phyloP scores from a whole-genome alignment of 192 early-diverging fungal genomes.

The Rhizophagus prolifer region DNA sequence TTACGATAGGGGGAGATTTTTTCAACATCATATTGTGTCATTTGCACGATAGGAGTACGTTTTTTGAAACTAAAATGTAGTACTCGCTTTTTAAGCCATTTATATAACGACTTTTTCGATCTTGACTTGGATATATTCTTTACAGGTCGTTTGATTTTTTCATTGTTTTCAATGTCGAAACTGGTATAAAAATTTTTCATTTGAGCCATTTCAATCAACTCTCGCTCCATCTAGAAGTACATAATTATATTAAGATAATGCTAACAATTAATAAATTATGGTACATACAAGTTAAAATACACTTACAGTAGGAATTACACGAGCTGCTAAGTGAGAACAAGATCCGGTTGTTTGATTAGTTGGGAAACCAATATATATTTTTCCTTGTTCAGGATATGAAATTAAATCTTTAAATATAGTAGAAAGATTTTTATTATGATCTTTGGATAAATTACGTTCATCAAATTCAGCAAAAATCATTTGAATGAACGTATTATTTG shows the following conservation, averaged over 20 bases:
- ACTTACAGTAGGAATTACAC: slow-evolving; percentile 80
- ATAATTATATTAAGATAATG: too few species aligned
- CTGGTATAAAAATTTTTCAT: slow-evolving; percentile 53
- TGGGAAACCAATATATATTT: slow-evolving; percentile 86
- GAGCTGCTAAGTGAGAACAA: slow-evolving; percentile 71
- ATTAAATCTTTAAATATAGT: slow-evolving; percentile 73
- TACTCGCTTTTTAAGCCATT: background rate
- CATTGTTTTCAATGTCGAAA: too few species aligned
- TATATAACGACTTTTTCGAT: background rate
- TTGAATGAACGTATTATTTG: slow-evolving; percentile 63
- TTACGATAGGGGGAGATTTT: too few species aligned
- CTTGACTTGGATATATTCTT: background rate
- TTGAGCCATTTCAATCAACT: slow-evolving; percentile 71
- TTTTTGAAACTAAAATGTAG: too few species aligned
- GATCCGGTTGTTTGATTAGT: slow-evolving; percentile 91
- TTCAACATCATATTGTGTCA: too few species aligned
- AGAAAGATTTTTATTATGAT: background rate
- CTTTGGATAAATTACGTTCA: slow-evolving; percentile 53
- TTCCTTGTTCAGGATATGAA: slow-evolving; percentile 73
- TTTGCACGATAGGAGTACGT: too few species aligned
- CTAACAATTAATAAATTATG: too few species aligned
- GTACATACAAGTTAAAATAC: too few species aligned
- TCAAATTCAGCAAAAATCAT: slow-evolving; percentile 75
- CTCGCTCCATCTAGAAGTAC: slow-evolving; percentile 56
- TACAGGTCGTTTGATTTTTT: too few species aligned